A percentile compares a stretch with the other conserved stretches of the same genome.
Evolutionary conservation across 257 asterid genomes (phyloP).

Genomic region (Paraleonurus japonicus): DNA sequence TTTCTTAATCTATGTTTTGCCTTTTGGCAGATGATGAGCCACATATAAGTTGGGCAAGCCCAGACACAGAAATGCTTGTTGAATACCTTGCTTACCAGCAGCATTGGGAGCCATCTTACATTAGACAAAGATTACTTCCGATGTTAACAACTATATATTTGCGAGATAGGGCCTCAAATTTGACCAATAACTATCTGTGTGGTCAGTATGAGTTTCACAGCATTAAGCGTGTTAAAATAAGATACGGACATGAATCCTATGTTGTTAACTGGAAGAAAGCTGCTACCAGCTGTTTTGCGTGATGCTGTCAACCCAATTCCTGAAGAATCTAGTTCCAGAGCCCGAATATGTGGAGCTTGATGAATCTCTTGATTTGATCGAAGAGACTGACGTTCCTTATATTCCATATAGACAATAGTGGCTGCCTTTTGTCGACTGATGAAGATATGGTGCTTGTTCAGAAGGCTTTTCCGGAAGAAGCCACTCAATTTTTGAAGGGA

Average conservation of each 20-base stretch:
- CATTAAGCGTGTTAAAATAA: conserved; percentile 70
- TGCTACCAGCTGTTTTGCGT: conserved; percentile 25
- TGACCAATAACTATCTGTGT: conserved; percentile 41
- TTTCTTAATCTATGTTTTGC: not conserved
- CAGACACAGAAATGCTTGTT: conserved; percentile 62
- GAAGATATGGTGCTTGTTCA: conserved; percentile 82
- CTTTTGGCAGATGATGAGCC: conserved; percentile 57
- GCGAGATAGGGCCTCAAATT: conserved; percentile 59
- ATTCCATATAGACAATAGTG: conserved; percentile 48
- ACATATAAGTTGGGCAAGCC: conserved; percentile 55
- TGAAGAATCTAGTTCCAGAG: conserved; percentile 38
- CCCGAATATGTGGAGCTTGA: conserved; percentile 42
- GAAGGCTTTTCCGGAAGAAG: conserved; percentile 70
- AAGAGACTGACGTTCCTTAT: conserved; percentile 56
- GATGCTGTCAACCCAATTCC: conserved; percentile 31
- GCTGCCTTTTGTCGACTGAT: conserved; percentile 68
- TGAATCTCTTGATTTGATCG: conserved; percentile 48
- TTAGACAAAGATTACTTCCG: conserved; percentile 73
- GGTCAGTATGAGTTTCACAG: conserved; percentile 78
- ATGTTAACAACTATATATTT: conserved; percentile 72
- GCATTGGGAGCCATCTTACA: conserved; percentile 90
- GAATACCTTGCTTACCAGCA: conserved; percentile 71
- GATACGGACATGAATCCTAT: conserved; percentile 63
- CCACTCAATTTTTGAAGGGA: conserved; percentile 51
- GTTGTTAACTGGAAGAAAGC: conserved; percentile 81